Evolutionary conservation across 768 basidiomycete genomes (phyloP), one percentile per base, ranked within the genome.

Genomic region (Dentipellis sp.): DNA sequence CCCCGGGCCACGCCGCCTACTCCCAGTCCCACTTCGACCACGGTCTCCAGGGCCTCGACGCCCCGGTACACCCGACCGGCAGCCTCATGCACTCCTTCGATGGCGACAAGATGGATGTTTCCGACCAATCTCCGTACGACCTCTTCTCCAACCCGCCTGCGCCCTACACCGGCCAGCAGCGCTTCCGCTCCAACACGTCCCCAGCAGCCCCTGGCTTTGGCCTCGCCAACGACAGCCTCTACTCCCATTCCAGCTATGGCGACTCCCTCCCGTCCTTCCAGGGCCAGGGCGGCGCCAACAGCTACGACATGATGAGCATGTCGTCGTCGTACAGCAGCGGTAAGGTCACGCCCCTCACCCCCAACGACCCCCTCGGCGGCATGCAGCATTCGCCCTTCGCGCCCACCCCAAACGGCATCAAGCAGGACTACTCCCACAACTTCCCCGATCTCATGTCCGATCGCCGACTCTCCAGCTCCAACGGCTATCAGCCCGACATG

Each of bases 271-370:
- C 80, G 16, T 70, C 82, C 10, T 86, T 85, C 69, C 74, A 74
- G 36, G 70, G 74, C 46, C 72, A 79, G 16, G 29, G 22, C 10
- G 78, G 73, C 61, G 66, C 73, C 54, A 74, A 75, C 66, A 75
- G 82, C 10, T 88, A 86, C 69, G 84, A 85, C 66, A 82, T 84
- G 67, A 72, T 73, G 67, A 79, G 78, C 59, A 71, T 84, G 19
- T 74, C 82, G 21, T 83, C 83, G 3, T 84, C 82, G 14, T 81
- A 83, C 71, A 78, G 75, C 72, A 83, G 56, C 51, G 86, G 86
- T 59, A 89, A 88, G 69, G 84, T 83, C 51, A 88, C 88, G 17
- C 86, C 88, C 0, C 74, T 88, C 46, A 85, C 85, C 11, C 86
- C 86, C 36, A 83, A 69, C 62, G 87, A 88, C 67, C 72, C 81